These are phyloP conservation scores for Perkinsus olseni DNA, from an alignment of 169 alveolate species.

Conservation along the genomic window DNA sequence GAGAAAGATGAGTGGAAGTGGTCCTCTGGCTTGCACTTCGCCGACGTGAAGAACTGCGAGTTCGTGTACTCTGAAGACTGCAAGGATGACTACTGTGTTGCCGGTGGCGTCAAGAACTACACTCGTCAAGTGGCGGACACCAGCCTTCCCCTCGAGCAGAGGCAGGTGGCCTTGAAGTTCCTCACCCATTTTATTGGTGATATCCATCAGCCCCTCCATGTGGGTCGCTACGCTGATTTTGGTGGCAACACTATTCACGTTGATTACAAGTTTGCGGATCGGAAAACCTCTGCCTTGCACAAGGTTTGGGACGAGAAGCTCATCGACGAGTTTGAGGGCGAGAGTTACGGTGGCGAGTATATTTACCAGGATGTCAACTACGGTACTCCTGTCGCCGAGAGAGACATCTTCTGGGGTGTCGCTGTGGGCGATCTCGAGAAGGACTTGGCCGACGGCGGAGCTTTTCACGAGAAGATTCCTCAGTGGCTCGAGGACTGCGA, in stretches of 20 bases:
- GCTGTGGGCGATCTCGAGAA: not conserved
- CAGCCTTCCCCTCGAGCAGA: not conserved
- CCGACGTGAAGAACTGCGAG: not conserved
- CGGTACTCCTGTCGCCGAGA: not conserved
- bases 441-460: not conserved
- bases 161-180: not conserved
- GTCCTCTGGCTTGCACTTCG: not conserved
- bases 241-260: not conserved
- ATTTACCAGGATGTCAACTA: not conserved
- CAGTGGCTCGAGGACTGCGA: not conserved
- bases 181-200: not conserved
- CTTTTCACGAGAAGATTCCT: not conserved
- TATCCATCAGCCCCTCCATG: not conserved
- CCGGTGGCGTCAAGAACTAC: not conserved
- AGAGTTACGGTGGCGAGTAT: not conserved
- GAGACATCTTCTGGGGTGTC: not conserved
- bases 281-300: not conserved
- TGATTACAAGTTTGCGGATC: not conserved
- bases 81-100: not conserved
- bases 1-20: not conserved
- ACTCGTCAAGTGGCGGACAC: not conserved
- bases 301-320: constrained; percentile 3
- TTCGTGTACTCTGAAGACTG: not conserved
- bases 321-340: not conserved
- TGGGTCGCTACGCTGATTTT: not conserved